Evolutionary conservation across 768 basidiomycete species (phyloP), one percentile per base, ranked within the genome.

Genomic region (Termitomyces sp.): DNA sequence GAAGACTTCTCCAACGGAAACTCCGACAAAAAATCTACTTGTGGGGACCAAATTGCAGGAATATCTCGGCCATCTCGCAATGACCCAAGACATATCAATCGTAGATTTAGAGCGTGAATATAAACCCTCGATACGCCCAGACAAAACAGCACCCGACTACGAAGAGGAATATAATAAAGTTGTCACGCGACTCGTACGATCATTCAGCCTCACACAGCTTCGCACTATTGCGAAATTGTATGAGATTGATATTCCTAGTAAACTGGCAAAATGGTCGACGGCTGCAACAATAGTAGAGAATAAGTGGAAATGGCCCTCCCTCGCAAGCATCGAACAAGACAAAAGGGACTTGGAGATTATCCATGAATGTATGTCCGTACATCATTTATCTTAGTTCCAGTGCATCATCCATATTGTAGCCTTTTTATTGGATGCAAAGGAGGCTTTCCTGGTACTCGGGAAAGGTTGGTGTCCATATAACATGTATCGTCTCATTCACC

Each of bases 361-460:
- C 19, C 66, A 70, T 40, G 69, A 75, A 64, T 68, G 85, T 84
- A 63, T 55, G 80, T 74, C n/a, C 19, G 12, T 17, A 35, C 45
- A 34, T 47, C 10, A 60, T 40, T 30, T 30, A 14, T 40, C 53
- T 32, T 46, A 9, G 10, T 38, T 15, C 2, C 28, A 50, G n/a
- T 19, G 43, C 46, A 19, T 44, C 52, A 37, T 34, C 34, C 56
- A 19, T 30, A 55, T 24, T 47, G 50, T 60, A 90, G 89, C 67
- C 2, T 79, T 86, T 61, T 68, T 76, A 32, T 68, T 91, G 55
- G 77, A 74, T 17, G 77, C 82, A 3, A 77, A 75, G 48, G 77
- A 87, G 60, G 74, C 88, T 6, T 88, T 90, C 64, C 64, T 90
- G 30, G 74, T 90, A 30, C 76, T 92, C 58, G 88, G 88, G 40